A percentile compares a stretch with the other conserved stretches of the same genome.
Conservation (phyloP, 2,329 filamentous ascomycete genomes). For the Arthrobotrys sinensis region DNA sequence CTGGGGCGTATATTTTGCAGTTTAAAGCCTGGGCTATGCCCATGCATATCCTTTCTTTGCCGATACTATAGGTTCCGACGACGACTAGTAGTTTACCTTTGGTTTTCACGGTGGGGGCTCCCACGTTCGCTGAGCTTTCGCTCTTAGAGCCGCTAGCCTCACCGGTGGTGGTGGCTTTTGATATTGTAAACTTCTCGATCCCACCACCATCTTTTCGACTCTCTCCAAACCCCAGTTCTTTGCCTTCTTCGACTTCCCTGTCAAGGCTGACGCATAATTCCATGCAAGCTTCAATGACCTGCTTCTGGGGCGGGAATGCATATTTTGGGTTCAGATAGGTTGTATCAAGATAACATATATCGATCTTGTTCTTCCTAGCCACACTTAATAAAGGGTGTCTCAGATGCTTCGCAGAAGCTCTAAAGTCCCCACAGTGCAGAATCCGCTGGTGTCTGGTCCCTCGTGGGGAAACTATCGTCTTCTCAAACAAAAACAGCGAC, state of each 20-base stretch:
- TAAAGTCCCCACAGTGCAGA: slow-evolving; percentile 94
- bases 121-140: slow-evolving; percentile 65
- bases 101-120: slow-evolving; percentile 67
- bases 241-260: slow-evolving; percentile 74
- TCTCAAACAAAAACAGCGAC: slow-evolving; percentile 93
- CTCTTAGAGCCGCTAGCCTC: slow-evolving; percentile 24
- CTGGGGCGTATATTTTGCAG: slow-evolving; percentile 89
- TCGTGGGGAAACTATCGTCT: slow-evolving; percentile 71
- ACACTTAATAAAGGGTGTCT: slow-evolving; percentile 80
- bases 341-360: slow-evolving; percentile 96
- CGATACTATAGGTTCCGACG: slow-evolving; percentile 97
- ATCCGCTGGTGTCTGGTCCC: slow-evolving; percentile 80
- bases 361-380: slow-evolving; percentile 84
- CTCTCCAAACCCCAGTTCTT: slow-evolving; percentile 72
- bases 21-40: slow-evolving; percentile 88
- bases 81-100: slow-evolving; percentile 85
- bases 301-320: slow-evolving; percentile 88
- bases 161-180: slow-evolving; percentile 56
- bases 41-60: slow-evolving; percentile 95
- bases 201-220: slow-evolving; percentile 73
- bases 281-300: slow-evolving; percentile 89
- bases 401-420: slow-evolving; percentile 88
- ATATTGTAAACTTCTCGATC: slow-evolving; percentile 71
- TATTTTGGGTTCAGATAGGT: slow-evolving; percentile 97
- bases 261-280: slow-evolving; percentile 85